Percentiles rank a stretch among this genome's conserved stretches.
phyloP scores from a whole-genome alignment of 495 filamentous ascomycete genomes.

The Daldinia grandis region DNA sequence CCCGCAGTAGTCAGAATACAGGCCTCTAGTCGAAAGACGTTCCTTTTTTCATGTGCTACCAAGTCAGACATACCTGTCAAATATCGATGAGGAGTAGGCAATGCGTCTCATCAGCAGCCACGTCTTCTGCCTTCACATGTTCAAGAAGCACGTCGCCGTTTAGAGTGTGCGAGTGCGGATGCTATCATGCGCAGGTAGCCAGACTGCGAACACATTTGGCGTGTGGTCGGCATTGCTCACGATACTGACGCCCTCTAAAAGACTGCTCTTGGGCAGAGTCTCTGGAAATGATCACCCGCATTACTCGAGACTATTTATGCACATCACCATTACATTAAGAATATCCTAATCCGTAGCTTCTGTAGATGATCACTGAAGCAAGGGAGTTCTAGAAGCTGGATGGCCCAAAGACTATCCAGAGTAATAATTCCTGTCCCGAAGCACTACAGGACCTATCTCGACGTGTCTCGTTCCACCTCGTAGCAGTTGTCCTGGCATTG shows the following conservation, averaged over 20 bases:
- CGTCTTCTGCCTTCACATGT: conserved; percentile 32
- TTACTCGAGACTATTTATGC: conserved; percentile 24
- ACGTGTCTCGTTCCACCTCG: conserved; percentile 10
- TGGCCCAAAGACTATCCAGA: neutral
- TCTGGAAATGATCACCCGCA: conserved; percentile 16
- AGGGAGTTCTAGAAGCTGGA: conserved; percentile 2
- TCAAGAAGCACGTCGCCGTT: conserved; percentile 14
- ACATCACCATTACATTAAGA: conserved; percentile 32
- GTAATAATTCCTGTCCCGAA: neutral
- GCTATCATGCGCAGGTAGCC: conserved; percentile 16
- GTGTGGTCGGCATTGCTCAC: conserved; percentile 32
- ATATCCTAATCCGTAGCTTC: conserved; percentile 20
- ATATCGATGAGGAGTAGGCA: conserved; percentile 26
- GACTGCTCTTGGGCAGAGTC: neutral
- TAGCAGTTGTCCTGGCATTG: neutral
- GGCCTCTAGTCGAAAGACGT: neutral
- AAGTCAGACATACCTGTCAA: conserved; percentile 21
- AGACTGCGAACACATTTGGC: conserved; percentile 29
- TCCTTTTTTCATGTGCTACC: conserved; percentile 12
- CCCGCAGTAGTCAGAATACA: conserved; percentile 6
- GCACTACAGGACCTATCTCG: neutral
- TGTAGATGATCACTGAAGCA: conserved; percentile 16
- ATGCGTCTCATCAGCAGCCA: conserved; percentile 36
- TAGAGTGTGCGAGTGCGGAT: conserved; percentile 33
- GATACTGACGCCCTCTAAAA: conserved; percentile 21